Conservation (phyloP, 306 rosid species). For the Trichosanthes cucumerina region DNA sequence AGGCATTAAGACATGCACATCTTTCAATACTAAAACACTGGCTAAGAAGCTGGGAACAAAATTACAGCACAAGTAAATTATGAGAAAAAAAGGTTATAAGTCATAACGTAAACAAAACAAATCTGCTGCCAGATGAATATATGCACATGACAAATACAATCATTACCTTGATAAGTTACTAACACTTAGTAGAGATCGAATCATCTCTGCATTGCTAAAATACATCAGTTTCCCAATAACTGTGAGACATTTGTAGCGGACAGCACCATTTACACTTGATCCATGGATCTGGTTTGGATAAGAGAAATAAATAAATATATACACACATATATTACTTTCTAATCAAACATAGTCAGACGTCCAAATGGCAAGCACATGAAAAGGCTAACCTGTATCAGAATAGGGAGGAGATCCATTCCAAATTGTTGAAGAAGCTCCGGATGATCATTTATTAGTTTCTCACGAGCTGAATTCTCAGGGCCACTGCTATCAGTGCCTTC, state of each 20-base stretch:
- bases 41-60: conserved; percentile 65
- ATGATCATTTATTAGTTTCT: conserved; percentile 73
- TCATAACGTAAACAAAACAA: background rate
- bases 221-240: conserved; percentile 85
- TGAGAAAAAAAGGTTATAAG: background rate
- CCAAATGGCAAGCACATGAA: conserved; percentile 3
- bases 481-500: conserved; percentile 55
- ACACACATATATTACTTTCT: background rate
- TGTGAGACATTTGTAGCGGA: conserved; percentile 82
- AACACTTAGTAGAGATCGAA: conserved; percentile 54
- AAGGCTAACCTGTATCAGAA: conserved; percentile 61
- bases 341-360: background rate
- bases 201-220: conserved; percentile 87
- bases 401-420: conserved; percentile 86
- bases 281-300: conserved; percentile 62
- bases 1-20: conserved; percentile 74
- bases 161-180: conserved; percentile 81
- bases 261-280: conserved; percentile 88
- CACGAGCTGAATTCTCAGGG: conserved; percentile 69
- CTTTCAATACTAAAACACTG: conserved; percentile 89
- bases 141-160: background rate
- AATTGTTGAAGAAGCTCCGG: conserved; percentile 84
- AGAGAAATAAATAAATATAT: background rate
- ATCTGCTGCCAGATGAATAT: background rate
- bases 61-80: background rate